Conservation (phyloP, 1,284 basidiomycete genomes). For the Lignosus rhinocerotis region DNA sequence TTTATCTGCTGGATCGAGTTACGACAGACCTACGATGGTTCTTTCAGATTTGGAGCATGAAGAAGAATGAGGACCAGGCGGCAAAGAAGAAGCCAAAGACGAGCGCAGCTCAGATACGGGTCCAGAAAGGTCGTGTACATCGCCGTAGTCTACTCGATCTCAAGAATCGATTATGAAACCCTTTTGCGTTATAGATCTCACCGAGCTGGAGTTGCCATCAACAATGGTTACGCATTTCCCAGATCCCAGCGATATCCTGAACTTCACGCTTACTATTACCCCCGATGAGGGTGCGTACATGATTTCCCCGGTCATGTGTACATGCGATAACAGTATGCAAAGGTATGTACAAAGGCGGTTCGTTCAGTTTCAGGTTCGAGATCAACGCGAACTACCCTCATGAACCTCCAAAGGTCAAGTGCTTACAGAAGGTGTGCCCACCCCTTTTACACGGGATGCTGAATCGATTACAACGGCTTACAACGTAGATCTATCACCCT, state of each 20-base stretch:
- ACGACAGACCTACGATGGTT: background rate
- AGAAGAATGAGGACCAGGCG: conserved; percentile 94
- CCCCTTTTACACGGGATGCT: background rate
- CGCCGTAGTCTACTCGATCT: background rate
- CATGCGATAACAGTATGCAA: background rate
- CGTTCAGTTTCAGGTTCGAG: conserved; percentile 91
- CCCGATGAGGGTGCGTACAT: conserved; percentile 87
- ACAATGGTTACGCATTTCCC: conserved; percentile 97
- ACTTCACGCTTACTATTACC: conserved; percentile 93
- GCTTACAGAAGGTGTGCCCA: conserved; percentile 81
- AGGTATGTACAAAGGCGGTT: conserved; percentile 98
- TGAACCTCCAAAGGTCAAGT: conserved; percentile 98
- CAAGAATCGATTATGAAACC: background rate
- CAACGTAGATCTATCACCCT: conserved; percentile 93
- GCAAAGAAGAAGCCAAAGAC: conserved; percentile 97
- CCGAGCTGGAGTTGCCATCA: conserved; percentile 92
- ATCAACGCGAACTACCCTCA: conserved; percentile 99
- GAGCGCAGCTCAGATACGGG: conserved; percentile 94
- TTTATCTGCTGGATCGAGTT: background rate
- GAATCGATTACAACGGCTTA: background rate
- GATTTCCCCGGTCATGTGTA: background rate
- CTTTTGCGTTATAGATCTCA: conserved; percentile 67
- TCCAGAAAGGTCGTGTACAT: conserved; percentile 87
- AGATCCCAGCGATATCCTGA: conserved; percentile 90
- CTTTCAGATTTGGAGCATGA: conserved; percentile 92